phyloP scores from a whole-genome alignment of 2,329 filamentous ascomycete species.

The Cladosporium phlei region DNA sequence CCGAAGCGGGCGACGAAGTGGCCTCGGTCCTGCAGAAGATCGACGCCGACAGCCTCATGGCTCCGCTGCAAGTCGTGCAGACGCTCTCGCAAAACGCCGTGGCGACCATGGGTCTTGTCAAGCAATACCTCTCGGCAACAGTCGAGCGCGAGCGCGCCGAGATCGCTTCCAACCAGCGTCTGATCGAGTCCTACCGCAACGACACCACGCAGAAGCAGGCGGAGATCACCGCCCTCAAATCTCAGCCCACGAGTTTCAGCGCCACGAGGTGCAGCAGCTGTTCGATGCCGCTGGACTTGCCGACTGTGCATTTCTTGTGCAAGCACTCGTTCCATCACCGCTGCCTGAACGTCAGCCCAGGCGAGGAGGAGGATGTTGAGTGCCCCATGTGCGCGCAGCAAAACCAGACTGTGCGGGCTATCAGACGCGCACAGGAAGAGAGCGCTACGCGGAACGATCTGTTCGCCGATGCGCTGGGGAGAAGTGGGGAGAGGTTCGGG shows the following conservation, averaged over 20 bases:
- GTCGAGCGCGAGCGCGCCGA: slow-evolving; percentile 85
- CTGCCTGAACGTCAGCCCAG: slow-evolving; percentile 62
- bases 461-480: slow-evolving; percentile 73
- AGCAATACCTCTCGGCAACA: slow-evolving; percentile 81
- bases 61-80: slow-evolving; percentile 92
- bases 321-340: slow-evolving; percentile 95
- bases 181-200: slow-evolving; percentile 75
- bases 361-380: slow-evolving; percentile 60
- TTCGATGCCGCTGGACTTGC: slow-evolving; percentile 71
- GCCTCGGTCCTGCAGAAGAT: slow-evolving; percentile 77
- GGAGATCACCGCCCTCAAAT: slow-evolving; percentile 71
- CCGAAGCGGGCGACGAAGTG: slow-evolving; percentile 82
- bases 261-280: slow-evolving; percentile 84
- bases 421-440: slow-evolving; percentile 80
- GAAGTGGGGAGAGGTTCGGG: slow-evolving; percentile 69
- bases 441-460: slow-evolving; percentile 82
- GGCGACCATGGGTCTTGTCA: slow-evolving; percentile 96
- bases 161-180: slow-evolving; percentile 72
- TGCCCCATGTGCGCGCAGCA: slow-evolving; percentile 80
- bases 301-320: slow-evolving; percentile 91
- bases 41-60: slow-evolving; percentile 86
- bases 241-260: slow-evolving; percentile 84
- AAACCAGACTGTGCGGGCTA: slow-evolving; percentile 83
- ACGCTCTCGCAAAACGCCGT: slow-evolving; percentile 74
- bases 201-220: slow-evolving; percentile 76